Base-by-base conservation (phyloP, 768 basidiomycete species). In the Kwoniella dendrophila region DNA sequence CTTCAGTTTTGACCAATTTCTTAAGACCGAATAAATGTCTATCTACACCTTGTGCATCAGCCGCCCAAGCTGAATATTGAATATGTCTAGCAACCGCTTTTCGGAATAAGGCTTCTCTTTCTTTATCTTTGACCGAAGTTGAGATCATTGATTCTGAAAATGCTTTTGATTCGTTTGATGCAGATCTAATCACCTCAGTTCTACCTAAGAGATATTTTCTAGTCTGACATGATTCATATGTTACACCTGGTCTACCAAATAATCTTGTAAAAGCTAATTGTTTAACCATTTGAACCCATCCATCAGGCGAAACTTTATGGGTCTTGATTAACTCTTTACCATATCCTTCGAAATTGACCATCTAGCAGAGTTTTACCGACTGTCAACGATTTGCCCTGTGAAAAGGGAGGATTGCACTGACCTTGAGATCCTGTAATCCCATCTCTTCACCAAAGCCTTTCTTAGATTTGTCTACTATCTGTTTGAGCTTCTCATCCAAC, bases 171-270 rank as follows among this genome's bases (percentile, higher is more conserved):
- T 98, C 91, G 48, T 83, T 84, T 66, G 89, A 90, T 30, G 88
- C 88, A 64, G 86, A 86, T 16, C 95, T 84, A 68, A 98, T 96
- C 36, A 98, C 95, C 81, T 99, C 96, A 5, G 95, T 99, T 54
- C 95, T 83, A 0, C 96, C 96, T 0, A 83, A 84, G 76, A 90
- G 86, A 82, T 86, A 99, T 77, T 90, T 92, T 27, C 96, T 84
- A 56, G 95, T 98, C 81, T 97, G 94, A 4, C 89, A 88, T 65
- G 87, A 88, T 83, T 99, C 95, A 81, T 99, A 99, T n/a, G 92
- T 92, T 4, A 85, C 90, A 2, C 90, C 92, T 8, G 76, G 81
- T 81, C 64, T 86, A 78, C 81, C 75, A 30, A 87, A 79, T 33
- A 93, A 85, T 81, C 94, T 93, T 78, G 89, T 86, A 82, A 90